Percentiles rank a stretch among this genome's conserved stretches.
Evolutionary conservation across 2,329 filamentous ascomycete species (phyloP).

Genomic region (Alternaria atra): DNA sequence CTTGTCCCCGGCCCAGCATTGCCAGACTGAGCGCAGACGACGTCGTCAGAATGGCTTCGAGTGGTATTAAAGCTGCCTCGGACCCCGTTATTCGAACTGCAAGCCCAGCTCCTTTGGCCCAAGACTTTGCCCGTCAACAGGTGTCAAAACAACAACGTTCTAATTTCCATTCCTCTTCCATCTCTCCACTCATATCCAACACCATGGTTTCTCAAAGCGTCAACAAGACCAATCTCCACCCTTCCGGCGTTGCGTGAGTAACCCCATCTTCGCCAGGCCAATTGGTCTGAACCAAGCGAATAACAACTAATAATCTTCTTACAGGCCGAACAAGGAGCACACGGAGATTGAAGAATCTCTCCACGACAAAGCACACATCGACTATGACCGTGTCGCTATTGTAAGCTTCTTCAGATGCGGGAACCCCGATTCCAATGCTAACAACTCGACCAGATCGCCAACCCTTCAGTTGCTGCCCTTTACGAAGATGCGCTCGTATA

Average conservation of each 20-base stretch:
- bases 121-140: conserved; percentile 67
- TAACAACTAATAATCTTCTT: conserved; percentile 27
- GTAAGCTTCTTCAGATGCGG: conserved; percentile 63
- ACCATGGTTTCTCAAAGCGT: conserved; percentile 65
- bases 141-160: conserved; percentile 65
- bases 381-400: conserved; percentile 98
- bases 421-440: conserved; percentile 11
- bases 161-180: conserved; percentile 67
- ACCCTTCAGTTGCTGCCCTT: conserved; percentile 92
- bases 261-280: conserved; percentile 13
- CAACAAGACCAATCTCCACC: conserved; percentile 94
- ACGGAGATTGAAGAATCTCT: conserved; percentile 98
- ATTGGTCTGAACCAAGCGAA: background rate
- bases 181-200: conserved; percentile 49
- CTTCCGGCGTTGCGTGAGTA: conserved; percentile 86
- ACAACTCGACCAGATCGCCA: conserved; percentile 68
- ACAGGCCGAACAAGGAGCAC: conserved; percentile 83
- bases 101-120: conserved; percentile 59
- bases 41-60: conserved; percentile 44
- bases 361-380: conserved; percentile 97
- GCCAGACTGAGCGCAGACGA: conserved; percentile 31
- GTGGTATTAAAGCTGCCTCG: conserved; percentile 49
- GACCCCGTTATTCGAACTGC: conserved; percentile 48
- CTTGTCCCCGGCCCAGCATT: conserved; percentile 33
- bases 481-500: conserved; percentile 99